A percentile compares a stretch with the other conserved stretches of the same genome.
These are phyloP conservation scores for Aspergillus versicolor DNA, from an alignment of 2,329 filamentous ascomycete species.

Conservation along the genomic window DNA sequence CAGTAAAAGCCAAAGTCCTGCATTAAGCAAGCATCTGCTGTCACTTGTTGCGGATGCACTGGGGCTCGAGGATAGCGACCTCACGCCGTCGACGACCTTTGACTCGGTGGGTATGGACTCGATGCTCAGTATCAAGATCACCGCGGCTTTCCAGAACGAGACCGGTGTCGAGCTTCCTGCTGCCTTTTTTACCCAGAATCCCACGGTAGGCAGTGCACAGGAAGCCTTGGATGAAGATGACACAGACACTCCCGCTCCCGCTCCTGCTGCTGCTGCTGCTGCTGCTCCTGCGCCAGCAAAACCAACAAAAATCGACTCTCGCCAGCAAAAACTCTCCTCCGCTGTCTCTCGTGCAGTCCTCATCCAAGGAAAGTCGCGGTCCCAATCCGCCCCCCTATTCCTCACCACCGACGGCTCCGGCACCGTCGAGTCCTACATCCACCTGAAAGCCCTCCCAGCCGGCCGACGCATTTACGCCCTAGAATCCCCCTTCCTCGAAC, in stretches of 20 bases:
- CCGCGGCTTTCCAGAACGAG: neutral
- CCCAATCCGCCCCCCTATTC: conserved; percentile 1
- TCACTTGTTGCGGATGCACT: neutral
- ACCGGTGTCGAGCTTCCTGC: neutral
- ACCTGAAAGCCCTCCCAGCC: conserved; percentile 3
- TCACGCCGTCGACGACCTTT: neutral
- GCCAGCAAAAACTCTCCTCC: neutral
- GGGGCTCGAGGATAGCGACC: neutral
- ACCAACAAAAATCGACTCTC: neutral
- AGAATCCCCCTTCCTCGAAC: conserved; percentile 4
- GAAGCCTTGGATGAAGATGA: neutral
- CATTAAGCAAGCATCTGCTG: neutral
- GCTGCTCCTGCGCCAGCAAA: neutral
- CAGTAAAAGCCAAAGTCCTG: neutral
- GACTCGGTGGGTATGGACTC: conserved; percentile 3
- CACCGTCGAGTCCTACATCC: conserved; percentile 7
- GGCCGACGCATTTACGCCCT: conserved; percentile 9
- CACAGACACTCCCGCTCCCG: neutral
- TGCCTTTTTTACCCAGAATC: neutral
- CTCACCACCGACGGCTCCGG: conserved; percentile 8
- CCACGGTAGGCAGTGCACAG: neutral
- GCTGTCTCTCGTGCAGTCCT: conserved; percentile 1
- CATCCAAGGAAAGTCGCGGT: conserved; percentile 3
- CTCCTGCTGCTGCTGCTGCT: neutral
- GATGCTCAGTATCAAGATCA: conserved; percentile 3